Percentiles rank a stretch among this genome's conserved stretches.
These are phyloP conservation scores for Halenospora varia DNA, from an alignment of 495 filamentous ascomycete genomes.

Conservation along the genomic window DNA sequence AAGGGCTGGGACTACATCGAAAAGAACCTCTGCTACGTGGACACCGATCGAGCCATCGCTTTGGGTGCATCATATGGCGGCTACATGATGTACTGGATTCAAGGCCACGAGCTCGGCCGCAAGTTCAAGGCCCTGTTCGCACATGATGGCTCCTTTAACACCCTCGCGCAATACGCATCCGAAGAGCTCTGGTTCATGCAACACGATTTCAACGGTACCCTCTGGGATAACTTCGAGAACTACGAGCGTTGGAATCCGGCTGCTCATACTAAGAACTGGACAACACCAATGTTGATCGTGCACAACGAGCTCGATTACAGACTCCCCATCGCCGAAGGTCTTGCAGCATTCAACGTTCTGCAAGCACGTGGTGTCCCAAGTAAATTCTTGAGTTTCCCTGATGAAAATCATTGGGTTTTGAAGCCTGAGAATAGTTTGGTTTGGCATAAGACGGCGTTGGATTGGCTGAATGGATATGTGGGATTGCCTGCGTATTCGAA, in stretches of 20 bases:
- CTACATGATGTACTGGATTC: slow-evolving; percentile 84
- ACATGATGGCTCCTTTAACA: slow-evolving; percentile 88
- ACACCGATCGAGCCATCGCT: slow-evolving; percentile 68
- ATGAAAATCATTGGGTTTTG: slow-evolving; percentile 80
- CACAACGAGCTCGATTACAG: slow-evolving; percentile 91
- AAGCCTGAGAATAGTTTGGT: slow-evolving; percentile 85
- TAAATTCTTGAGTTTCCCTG: slow-evolving; percentile 75
- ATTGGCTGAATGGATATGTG: slow-evolving; percentile 83
- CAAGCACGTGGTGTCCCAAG: slow-evolving; percentile 69
- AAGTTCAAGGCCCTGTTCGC: slow-evolving; percentile 88
- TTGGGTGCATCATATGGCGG: slow-evolving; percentile 80
- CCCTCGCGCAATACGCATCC: slow-evolving; percentile 64
- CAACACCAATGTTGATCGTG: slow-evolving; percentile 71
- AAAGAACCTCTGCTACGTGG: slow-evolving; percentile 66
- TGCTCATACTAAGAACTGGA: slow-evolving; percentile 60
- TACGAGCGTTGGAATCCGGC: slow-evolving; percentile 84
- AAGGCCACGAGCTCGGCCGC: slow-evolving; percentile 63
- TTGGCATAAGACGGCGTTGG: slow-evolving; percentile 82
- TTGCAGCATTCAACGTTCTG: slow-evolving; percentile 81
- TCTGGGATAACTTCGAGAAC: slow-evolving; percentile 65
- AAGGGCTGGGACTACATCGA: slow-evolving; percentile 71
- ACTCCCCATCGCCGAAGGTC: slow-evolving; percentile 73
- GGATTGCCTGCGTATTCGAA: slow-evolving; percentile 24
- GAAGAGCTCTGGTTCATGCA: slow-evolving; percentile 90
- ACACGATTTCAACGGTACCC: slow-evolving; percentile 72